These are phyloP conservation scores for Sporisorium reilianum DNA, from an alignment of 1,284 basidiomycete genomes.

Conservation along the genomic window DNA sequence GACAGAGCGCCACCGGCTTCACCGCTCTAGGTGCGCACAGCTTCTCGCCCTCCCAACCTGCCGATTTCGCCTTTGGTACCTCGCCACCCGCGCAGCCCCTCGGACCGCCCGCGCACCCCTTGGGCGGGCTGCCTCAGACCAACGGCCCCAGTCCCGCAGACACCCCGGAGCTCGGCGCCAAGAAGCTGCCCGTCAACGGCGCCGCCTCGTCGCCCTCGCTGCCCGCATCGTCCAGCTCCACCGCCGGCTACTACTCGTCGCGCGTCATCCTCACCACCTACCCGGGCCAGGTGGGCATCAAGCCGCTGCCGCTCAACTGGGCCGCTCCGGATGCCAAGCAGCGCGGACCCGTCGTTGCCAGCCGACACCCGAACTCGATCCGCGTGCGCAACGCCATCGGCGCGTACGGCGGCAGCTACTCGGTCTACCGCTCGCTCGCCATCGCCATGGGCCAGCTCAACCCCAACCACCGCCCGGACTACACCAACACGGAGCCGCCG, in stretches of 20 bases:
- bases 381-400: slow-evolving; percentile 93
- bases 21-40: slow-evolving; percentile 47
- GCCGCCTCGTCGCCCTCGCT: slow-evolving; percentile 29
- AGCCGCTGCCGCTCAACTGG: slow-evolving; percentile 84
- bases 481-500: slow-evolving; percentile 87
- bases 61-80: slow-evolving; percentile 41
- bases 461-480: slow-evolving; percentile 75
- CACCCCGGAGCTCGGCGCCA: slow-evolving; percentile 54
- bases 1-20: slow-evolving; percentile 50
- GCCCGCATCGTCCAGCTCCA: slow-evolving; percentile 28
- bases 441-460: slow-evolving; percentile 81
- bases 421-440: slow-evolving; percentile 90
- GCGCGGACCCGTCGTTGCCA: slow-evolving; percentile 90
- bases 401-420: slow-evolving; percentile 92
- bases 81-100: slow-evolving; percentile 57
- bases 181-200: slow-evolving; percentile 20
- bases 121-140: slow-evolving; percentile 40
- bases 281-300: slow-evolving; percentile 72
- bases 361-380: slow-evolving; percentile 84
- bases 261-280: slow-evolving; percentile 63
- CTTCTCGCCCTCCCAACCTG: slow-evolving; percentile 40
- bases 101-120: slow-evolving; percentile 46
- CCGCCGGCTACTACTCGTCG: slow-evolving; percentile 47
- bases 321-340: slow-evolving; percentile 77
- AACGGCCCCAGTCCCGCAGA: slow-evolving; percentile 53